These are phyloP conservation scores for Verbascum thapsus DNA, from an alignment of 257 asterid genomes.

Conservation along the genomic window DNA sequence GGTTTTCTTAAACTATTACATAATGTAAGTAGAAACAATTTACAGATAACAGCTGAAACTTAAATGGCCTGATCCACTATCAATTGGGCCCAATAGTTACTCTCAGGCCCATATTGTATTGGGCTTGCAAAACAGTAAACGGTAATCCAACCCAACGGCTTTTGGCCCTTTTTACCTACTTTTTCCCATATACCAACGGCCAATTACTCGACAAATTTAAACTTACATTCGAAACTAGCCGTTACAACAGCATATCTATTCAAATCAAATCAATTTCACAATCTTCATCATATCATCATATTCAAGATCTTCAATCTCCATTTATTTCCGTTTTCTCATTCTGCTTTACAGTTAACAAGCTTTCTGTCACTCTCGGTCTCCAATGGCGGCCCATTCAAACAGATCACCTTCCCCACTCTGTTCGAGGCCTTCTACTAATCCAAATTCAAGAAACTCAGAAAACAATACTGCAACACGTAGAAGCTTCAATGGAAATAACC, in stretches of 20 bases:
- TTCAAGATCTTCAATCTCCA: constrained; percentile 36
- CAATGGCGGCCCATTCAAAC: constrained; percentile 67
- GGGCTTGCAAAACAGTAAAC: constrained; percentile 4
- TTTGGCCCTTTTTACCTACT: neutral
- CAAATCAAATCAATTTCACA: constrained; percentile 12
- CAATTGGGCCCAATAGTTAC: too few relatives aligned
- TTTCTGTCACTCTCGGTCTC: constrained; percentile 2
- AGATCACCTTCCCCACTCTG: constrained; percentile 75
- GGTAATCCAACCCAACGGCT: constrained; percentile 39
- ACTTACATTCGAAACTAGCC: constrained; percentile 56
- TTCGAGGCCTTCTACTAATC: constrained; percentile 40
- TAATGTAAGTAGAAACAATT: too few relatives aligned
- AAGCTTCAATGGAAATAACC: constrained; percentile 55
- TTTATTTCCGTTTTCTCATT: constrained; percentile 37
- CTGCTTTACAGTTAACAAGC: constrained; percentile 20
- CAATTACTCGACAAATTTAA: constrained; percentile 36
- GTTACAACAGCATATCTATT: constrained; percentile 47
- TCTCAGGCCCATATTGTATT: too few relatives aligned
- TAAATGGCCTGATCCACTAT: too few relatives aligned
- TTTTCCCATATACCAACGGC: constrained; percentile 52
- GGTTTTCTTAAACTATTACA: too few relatives aligned
- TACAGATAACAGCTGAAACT: too few relatives aligned
- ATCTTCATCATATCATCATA: constrained; percentile 21
- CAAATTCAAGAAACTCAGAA: constrained; percentile 50
- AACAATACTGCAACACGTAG: constrained; percentile 46